Conservation (phyloP, 805 yeast genomes). For the Starmera amethionina region DNA sequence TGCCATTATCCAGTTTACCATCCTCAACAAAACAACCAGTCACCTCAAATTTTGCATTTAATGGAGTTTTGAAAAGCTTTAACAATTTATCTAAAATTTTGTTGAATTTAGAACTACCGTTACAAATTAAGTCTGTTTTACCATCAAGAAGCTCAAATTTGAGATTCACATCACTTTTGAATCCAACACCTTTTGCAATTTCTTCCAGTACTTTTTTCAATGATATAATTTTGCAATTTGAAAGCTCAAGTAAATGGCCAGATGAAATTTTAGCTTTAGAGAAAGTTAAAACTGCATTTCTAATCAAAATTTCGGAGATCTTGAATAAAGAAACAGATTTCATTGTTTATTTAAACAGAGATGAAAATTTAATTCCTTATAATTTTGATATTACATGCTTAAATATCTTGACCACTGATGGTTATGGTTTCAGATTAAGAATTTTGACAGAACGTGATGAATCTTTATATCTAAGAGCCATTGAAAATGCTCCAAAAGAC, state of each 20-base stretch:
- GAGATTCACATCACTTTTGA: conserved; percentile 64
- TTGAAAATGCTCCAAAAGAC: conserved; percentile 53
- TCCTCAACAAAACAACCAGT: conserved; percentile 46
- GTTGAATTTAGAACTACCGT: conserved; percentile 47
- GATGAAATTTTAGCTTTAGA: conserved; percentile 80
- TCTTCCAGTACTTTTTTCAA: conserved; percentile 72
- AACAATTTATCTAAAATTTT: conserved; percentile 48
- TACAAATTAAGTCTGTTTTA: conserved; percentile 57
- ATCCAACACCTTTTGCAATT: conserved; percentile 76
- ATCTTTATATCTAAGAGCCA: conserved; percentile 59
- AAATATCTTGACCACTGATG: conserved; percentile 75
- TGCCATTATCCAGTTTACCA: conserved; percentile 55
- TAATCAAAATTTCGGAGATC: conserved; percentile 55
- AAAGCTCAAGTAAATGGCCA: conserved; percentile 91
- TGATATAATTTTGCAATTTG: conserved; percentile 78
- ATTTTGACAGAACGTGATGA: conserved; percentile 82
- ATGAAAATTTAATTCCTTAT: conserved; percentile 53
- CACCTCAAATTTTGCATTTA: conserved; percentile 31
- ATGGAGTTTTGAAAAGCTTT: conserved; percentile 38
- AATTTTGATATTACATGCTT: conserved; percentile 48
- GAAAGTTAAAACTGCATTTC: conserved; percentile 82
- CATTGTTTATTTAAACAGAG: conserved; percentile 52
- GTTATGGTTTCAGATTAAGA: conserved; percentile 74
- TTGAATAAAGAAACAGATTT: conserved; percentile 39
- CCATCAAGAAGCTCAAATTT: conserved; percentile 62